Percentiles rank a stretch among this genome's conserved stretches.
phyloP scores from a whole-genome alignment of 2,329 filamentous ascomycete species.

The Westerdykella ornata region DNA sequence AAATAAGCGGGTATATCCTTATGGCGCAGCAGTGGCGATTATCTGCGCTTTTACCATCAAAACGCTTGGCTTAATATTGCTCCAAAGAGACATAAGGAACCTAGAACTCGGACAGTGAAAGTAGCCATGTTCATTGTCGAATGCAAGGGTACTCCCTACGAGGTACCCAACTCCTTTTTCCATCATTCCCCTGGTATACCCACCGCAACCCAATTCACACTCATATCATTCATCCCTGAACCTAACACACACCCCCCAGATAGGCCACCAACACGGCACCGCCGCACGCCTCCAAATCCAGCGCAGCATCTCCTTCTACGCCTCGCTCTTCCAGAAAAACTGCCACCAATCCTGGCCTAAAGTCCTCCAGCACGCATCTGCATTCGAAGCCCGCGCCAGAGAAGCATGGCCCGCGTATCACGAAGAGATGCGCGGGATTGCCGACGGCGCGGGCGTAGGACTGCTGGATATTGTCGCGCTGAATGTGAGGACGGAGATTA shows the following conservation, averaged over 20 bases:
- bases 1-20: too few relatives aligned
- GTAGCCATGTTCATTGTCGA: slow-evolving; percentile 35
- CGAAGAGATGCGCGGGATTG: slow-evolving; percentile 48
- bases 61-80: too few relatives aligned
- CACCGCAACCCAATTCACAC: not conserved
- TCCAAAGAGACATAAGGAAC: too few relatives aligned
- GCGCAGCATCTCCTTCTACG: slow-evolving; percentile 45
- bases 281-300: slow-evolving; percentile 37
- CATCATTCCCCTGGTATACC: not conserved
- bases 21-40: too few relatives aligned
- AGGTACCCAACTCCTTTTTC: slow-evolving; percentile 26
- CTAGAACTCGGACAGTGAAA: too few relatives aligned
- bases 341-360: slow-evolving; percentile 43
- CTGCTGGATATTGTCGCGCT: slow-evolving; percentile 52
- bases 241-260: slow-evolving; percentile 30
- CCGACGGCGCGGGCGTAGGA: slow-evolving; percentile 43
- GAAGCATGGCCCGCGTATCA: slow-evolving; percentile 40
- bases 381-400: slow-evolving; percentile 44
- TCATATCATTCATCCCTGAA: not conserved
- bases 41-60: too few relatives aligned
- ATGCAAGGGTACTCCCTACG: slow-evolving; percentile 40
- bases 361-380: slow-evolving; percentile 42
- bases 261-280: slow-evolving; percentile 45
- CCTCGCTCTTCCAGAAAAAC: slow-evolving; percentile 42
- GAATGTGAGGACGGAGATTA: slow-evolving; percentile 54